phyloP scores from a whole-genome alignment of 306 rosid species.

The Rosa lucieae region DNA sequence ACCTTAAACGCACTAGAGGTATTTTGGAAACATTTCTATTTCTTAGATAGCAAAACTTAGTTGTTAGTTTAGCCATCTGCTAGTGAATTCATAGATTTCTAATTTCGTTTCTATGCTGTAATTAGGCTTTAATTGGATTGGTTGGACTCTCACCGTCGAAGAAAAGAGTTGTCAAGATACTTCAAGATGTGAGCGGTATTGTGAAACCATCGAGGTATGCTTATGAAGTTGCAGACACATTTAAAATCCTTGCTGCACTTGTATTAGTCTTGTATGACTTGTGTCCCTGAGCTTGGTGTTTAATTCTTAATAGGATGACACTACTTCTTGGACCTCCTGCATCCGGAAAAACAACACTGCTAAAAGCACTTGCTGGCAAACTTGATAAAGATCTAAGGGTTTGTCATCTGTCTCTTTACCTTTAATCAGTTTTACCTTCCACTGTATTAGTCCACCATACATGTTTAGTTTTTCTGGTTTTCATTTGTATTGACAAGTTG shows the following conservation, averaged over 20 bases:
- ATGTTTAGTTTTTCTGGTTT: neutral
- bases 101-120: neutral
- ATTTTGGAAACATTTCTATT: neutral
- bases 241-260: neutral
- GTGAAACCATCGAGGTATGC: constrained; percentile 64
- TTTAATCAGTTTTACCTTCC: neutral
- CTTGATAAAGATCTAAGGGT: constrained; percentile 66
- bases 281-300: neutral
- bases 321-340: constrained; percentile 74
- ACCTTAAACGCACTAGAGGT: constrained; percentile 59
- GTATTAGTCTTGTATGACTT: neutral
- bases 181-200: constrained; percentile 56
- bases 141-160: constrained; percentile 52
- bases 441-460: too few relatives aligned
- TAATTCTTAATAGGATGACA: constrained; percentile 49
- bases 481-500: neutral
- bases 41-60: neutral
- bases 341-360: constrained; percentile 76
- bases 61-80: too few relatives aligned
- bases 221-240: neutral
- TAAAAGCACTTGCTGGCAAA: constrained; percentile 71
- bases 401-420: constrained; percentile 3
- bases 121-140: constrained; percentile 45
- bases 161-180: constrained; percentile 56
- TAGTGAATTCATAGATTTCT: neutral